phyloP scores from a whole-genome alignment of 305 asterid genomes.

The Euphrasia arctica region DNA sequence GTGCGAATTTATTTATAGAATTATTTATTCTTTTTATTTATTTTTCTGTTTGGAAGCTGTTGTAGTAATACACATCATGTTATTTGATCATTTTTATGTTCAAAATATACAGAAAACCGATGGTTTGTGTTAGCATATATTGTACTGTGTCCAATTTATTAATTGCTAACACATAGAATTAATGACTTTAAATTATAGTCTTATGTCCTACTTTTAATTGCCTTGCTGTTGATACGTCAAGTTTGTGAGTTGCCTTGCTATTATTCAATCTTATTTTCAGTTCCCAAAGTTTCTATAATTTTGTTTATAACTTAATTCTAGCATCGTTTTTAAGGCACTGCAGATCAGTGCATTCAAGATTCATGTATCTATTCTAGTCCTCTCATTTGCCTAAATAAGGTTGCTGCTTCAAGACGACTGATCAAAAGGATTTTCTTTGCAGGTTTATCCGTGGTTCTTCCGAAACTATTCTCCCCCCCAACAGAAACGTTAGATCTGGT shows the following conservation, averaged over 20 bases:
- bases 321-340: constrained; percentile 11
- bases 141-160: constrained; percentile 1
- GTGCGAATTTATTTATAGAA: background rate
- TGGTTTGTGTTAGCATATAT: constrained; percentile 14
- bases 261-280: background rate
- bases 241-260: background rate
- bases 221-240: constrained; percentile 11
- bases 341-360: constrained; percentile 14
- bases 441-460: constrained; percentile 93
- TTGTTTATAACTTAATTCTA: constrained; percentile 10
- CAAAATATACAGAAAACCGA: constrained; percentile 1
- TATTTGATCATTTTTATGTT: constrained; percentile 7
- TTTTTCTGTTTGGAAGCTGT: background rate
- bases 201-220: background rate
- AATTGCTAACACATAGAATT: constrained; percentile 1
- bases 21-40: background rate
- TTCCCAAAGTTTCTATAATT: background rate
- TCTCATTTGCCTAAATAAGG: constrained; percentile 25
- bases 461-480: constrained; percentile 86
- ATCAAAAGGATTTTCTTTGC: constrained; percentile 30
- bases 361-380: constrained; percentile 16
- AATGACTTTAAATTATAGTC: constrained; percentile 14
- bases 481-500: constrained; percentile 51
- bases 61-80: background rate
- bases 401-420: constrained; percentile 25